A percentile compares a stretch with the other conserved stretches of the same genome.
phyloP scores from a whole-genome alignment of 768 basidiomycete genomes.

The Inosperma sp. region DNA sequence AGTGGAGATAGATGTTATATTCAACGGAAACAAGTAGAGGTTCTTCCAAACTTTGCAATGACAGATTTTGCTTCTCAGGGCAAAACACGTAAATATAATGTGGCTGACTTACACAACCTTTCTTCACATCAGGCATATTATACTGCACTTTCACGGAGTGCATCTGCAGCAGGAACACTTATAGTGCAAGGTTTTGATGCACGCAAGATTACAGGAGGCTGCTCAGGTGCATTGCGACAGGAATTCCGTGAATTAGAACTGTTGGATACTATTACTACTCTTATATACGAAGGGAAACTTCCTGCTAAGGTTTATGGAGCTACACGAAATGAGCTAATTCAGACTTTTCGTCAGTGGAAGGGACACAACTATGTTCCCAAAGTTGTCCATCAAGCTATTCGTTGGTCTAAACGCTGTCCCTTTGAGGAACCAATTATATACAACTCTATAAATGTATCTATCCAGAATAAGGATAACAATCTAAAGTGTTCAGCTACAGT shows the following conservation, averaged over 20 bases:
- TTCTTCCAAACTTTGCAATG: constrained; percentile 30
- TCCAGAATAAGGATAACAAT: too few relatives aligned
- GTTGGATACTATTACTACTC: neutral
- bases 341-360: constrained; percentile 1
- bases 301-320: neutral
- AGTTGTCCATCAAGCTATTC: neutral
- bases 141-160: constrained; percentile 28
- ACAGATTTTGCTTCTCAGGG: constrained; percentile 35
- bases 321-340: neutral
- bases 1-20: constrained; percentile 17
- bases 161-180: constrained; percentile 20
- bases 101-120: constrained; percentile 23
- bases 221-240: constrained; percentile 1
- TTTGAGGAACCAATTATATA: too few relatives aligned
- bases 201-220: neutral
- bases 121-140: constrained; percentile 27
- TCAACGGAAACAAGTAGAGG: constrained; percentile 21
- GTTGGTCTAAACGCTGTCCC: neutral
- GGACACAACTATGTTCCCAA: neutral
- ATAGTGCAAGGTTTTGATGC: constrained; percentile 17
- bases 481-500: too few relatives aligned
- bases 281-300: neutral
- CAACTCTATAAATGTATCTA: too few relatives aligned
- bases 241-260: neutral
- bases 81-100: constrained; percentile 24